phyloP scores from a whole-genome alignment of 1,284 basidiomycete genomes.

The Peniophora sp. region DNA sequence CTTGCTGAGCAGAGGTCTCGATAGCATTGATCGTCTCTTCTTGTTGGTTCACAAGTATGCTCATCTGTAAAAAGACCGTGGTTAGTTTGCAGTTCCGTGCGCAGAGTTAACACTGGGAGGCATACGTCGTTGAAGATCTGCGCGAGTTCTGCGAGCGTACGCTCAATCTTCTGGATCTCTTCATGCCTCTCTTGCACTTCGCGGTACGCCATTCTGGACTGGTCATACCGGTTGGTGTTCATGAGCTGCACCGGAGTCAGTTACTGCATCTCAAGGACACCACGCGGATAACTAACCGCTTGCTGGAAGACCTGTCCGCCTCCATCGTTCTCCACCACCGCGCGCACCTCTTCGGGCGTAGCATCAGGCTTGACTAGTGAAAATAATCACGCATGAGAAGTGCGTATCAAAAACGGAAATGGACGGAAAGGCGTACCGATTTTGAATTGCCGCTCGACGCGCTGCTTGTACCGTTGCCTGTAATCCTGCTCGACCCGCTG shows the following conservation, averaged over 20 bases:
- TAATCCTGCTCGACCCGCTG: constrained; percentile 86
- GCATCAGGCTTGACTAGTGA: constrained; percentile 89
- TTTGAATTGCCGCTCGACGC: constrained; percentile 84
- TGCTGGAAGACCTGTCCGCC: constrained; percentile 78
- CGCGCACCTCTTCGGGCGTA: constrained; percentile 73
- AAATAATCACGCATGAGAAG: not conserved
- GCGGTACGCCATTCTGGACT: constrained; percentile 76
- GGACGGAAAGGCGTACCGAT: constrained; percentile 46
- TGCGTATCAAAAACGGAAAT: not conserved
- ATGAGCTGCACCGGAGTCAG: constrained; percentile 33
- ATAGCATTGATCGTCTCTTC: constrained; percentile 66
- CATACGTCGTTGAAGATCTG: constrained; percentile 79
- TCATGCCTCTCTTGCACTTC: constrained; percentile 91
- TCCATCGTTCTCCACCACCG: constrained; percentile 66
- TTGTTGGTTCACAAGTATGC: constrained; percentile 71
- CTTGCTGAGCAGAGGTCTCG: constrained; percentile 52
- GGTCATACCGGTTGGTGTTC: constrained; percentile 76
- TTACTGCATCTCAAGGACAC: not conserved
- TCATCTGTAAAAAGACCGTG: constrained; percentile 46
- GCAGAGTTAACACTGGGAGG: constrained; percentile 1
- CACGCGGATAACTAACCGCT: constrained; percentile 48
- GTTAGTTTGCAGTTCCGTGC: not conserved
- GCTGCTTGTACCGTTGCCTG: constrained; percentile 72
- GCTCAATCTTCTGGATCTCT: constrained; percentile 83
- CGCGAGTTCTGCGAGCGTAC: constrained; percentile 81